Conservation (phyloP, 257 asterid genomes). For the Catharanthus roseus region DNA sequence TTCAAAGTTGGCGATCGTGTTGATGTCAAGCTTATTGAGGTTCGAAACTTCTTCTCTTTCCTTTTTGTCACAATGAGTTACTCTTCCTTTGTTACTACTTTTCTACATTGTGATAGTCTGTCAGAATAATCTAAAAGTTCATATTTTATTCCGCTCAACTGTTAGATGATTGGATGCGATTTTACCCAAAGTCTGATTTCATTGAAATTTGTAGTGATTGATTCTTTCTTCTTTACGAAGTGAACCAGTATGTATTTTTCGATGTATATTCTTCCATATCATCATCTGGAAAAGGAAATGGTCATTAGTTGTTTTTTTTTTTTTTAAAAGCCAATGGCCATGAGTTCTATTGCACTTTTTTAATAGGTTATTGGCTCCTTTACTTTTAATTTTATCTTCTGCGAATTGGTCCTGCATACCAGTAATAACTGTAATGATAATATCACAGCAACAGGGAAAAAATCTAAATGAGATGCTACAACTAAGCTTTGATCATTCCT, state of each 20-base stretch:
- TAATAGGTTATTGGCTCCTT: neutral
- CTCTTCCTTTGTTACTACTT: neutral
- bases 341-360: too few relatives aligned
- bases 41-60: conserved; percentile 24
- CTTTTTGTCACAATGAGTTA: conserved; percentile 10
- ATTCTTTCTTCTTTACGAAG: neutral
- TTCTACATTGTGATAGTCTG: neutral
- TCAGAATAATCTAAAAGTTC: neutral
- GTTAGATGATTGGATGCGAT: neutral
- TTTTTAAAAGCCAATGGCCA: too few relatives aligned
- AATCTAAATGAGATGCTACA: neutral
- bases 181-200: neutral
- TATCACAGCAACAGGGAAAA: neutral
- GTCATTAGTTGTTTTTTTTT: too few relatives aligned
- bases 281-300: neutral
- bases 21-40: conserved; percentile 98
- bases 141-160: neutral
- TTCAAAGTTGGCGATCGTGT: conserved; percentile 86
- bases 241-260: neutral
- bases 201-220: neutral
- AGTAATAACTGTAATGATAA: neutral
- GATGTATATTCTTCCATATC: neutral
- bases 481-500: neutral
- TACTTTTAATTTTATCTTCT: neutral
- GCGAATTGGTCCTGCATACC: neutral